phyloP scores from a whole-genome alignment of 768 basidiomycete genomes.

The Boletus rubropictus region DNA sequence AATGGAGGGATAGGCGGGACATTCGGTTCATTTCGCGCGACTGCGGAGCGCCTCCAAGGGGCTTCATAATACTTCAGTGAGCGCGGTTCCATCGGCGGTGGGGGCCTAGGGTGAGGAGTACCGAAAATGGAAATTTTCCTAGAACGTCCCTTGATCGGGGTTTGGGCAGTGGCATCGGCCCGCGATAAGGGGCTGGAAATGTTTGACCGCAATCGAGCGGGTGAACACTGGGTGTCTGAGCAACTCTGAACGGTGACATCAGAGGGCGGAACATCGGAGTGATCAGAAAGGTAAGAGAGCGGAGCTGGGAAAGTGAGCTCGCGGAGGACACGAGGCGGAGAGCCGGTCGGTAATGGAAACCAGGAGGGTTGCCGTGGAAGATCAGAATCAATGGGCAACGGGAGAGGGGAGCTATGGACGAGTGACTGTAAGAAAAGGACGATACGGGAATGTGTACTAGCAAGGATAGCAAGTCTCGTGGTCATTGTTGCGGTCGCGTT shows the following conservation, averaged over 20 bases:
- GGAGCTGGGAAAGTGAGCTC: slow-evolving; percentile 75
- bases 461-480: slow-evolving; percentile 40
- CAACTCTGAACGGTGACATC: slow-evolving; percentile 6
- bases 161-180: slow-evolving; percentile 4
- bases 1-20: slow-evolving; percentile 12
- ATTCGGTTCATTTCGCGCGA: background rate
- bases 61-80: slow-evolving; percentile 43
- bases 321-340: slow-evolving; percentile 34
- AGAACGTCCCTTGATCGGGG: slow-evolving; percentile 14
- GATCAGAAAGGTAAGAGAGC: slow-evolving; percentile 42
- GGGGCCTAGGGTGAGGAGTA: slow-evolving; percentile 31
- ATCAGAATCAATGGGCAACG: slow-evolving; percentile 44
- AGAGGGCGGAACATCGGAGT: slow-evolving; percentile 8
- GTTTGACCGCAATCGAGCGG: slow-evolving; percentile 6
- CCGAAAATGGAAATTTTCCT: slow-evolving; percentile 38
- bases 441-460: slow-evolving; percentile 66
- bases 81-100: slow-evolving; percentile 43
- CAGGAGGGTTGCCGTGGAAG: slow-evolving; percentile 26
- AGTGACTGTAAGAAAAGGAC: slow-evolving; percentile 70
- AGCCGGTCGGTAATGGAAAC: slow-evolving; percentile 13
- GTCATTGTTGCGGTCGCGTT: slow-evolving; percentile 17
- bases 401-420: slow-evolving; percentile 53
- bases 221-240: slow-evolving; percentile 2
- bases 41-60: slow-evolving; percentile 42
- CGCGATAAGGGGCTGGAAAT: slow-evolving; percentile 23